Conservation (phyloP, 768 basidiomycete species). For the Ramaria rubella region DNA sequence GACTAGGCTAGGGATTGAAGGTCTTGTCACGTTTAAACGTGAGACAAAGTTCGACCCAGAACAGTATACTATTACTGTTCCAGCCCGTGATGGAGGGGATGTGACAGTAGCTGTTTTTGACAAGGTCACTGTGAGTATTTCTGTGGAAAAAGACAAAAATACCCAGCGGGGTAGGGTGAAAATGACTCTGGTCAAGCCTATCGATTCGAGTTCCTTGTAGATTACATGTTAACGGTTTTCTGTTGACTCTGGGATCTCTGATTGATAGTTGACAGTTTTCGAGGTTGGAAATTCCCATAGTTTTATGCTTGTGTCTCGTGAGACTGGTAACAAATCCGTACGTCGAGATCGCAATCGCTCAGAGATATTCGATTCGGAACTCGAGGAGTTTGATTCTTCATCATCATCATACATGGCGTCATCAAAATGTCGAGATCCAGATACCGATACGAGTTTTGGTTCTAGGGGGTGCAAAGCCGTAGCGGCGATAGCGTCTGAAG, state of each 20-base stretch:
- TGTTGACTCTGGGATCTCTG: neutral
- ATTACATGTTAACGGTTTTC: neutral
- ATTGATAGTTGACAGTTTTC: neutral
- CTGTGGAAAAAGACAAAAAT: constrained; percentile 91
- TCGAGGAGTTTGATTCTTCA: constrained; percentile 7
- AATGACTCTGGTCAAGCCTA: constrained; percentile 67
- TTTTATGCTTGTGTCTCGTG: constrained; percentile 8
- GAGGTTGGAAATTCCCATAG: constrained; percentile 1
- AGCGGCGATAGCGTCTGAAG: constrained; percentile 64
- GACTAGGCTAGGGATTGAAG: constrained; percentile 83
- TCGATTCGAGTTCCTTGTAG: constrained; percentile 46
- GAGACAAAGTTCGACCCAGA: constrained; percentile 89
- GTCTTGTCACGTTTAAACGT: constrained; percentile 88
- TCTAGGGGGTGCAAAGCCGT: constrained; percentile 65
- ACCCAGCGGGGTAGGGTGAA: constrained; percentile 87
- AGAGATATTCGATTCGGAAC: constrained; percentile 22
- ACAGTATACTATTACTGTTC: constrained; percentile 76
- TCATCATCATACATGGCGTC: neutral
- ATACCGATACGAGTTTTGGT: constrained; percentile 53
- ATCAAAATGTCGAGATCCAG: constrained; percentile 72
- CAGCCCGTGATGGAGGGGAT: constrained; percentile 33
- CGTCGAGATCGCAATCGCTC: constrained; percentile 11
- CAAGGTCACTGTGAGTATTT: constrained; percentile 84
- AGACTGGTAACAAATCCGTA: neutral
- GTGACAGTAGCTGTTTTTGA: constrained; percentile 84